Base-by-base conservation (phyloP, 306 rosid species). In the Quercus ilex region DNA sequence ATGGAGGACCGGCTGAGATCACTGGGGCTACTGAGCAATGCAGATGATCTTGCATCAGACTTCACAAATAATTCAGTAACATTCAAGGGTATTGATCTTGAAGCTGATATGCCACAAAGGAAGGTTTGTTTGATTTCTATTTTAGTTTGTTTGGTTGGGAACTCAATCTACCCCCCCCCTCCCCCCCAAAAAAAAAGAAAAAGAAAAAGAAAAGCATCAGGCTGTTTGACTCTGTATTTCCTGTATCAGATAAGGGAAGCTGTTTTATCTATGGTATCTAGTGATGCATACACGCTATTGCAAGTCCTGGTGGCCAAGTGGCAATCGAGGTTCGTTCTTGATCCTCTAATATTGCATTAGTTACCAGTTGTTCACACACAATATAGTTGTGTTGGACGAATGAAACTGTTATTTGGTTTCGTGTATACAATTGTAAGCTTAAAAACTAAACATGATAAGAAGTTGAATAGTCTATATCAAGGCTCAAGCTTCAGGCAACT, bases 1-100 rank as follows among this genome's bases (percentile, higher is more conserved):
- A 79, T 92, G 86, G 98, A 95, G 87, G 96, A 91, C 79, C 83
- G 78, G 65, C 78, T 95, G 80, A 88, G 87, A 83, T 88, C 91
- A 46, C 81, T 85, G 28, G 96, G 96, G 67, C 75, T 95, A 72
- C 92, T 95, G 69, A 62, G 78, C 74, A 78, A 52, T 74, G 87
- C 82, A 77, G 93, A 87, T 75, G 88, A 84, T 55, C 78, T 46
- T 74, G 77, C 82, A 43, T 86, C 83, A 21, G 82, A 86, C 57
- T 75, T 83, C 51, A 78, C 79, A 77, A 80, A 73, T 13, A 83
- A 74, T 70, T 93, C 91, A 76, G 25, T 77, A 12, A 80, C 87
- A 77, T 81, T 90, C 59, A 83, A 89, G 80, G 87, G 88, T 77
- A 79, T 90, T 87, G 89, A 93, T 74, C 89, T 93, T 68, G 88